A percentile compares a stretch with the other conserved stretches of the same genome.
Evolutionary conservation across 805 yeast species (phyloP).

Genomic region (Trichomonascus vanleenenianus): DNA sequence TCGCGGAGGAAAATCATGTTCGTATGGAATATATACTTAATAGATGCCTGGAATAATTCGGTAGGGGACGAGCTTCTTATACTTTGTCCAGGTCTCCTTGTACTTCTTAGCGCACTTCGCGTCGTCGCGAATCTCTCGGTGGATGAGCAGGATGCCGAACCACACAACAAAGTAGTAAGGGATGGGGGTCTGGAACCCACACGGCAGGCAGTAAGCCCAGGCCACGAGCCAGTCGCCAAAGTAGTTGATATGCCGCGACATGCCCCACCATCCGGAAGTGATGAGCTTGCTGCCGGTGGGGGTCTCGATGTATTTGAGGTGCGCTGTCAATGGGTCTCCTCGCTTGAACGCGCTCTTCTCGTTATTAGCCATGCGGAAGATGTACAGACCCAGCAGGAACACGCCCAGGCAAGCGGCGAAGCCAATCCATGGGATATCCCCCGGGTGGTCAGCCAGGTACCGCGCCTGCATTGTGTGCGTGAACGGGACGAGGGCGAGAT

Average conservation of each 20-base stretch:
- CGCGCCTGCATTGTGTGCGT: constrained; percentile 82
- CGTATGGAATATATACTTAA: constrained; percentile 26
- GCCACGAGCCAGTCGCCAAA: constrained; percentile 94
- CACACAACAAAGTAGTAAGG: constrained; percentile 84
- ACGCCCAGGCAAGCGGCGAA: constrained; percentile 37
- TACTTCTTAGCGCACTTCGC: constrained; percentile 82
- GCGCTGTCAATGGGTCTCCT: constrained; percentile 55
- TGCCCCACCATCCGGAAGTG: constrained; percentile 94
- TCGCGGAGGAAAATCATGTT: not conserved
- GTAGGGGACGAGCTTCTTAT: constrained; percentile 75
- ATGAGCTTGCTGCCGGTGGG: constrained; percentile 71
- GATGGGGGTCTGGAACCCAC: constrained; percentile 72
- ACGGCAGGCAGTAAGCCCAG: constrained; percentile 85
- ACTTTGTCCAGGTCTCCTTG: constrained; percentile 78
- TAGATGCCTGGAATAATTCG: constrained; percentile 85
- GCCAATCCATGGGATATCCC: constrained; percentile 41
- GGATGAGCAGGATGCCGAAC: constrained; percentile 74
- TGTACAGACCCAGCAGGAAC: constrained; percentile 60
- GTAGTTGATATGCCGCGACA: constrained; percentile 88
- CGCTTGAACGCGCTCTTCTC: constrained; percentile 80
- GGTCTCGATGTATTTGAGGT: constrained; percentile 64
- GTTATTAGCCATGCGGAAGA: constrained; percentile 76
- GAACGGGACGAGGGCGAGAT: constrained; percentile 86
- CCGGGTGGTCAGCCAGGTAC: constrained; percentile 59
- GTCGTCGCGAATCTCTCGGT: constrained; percentile 88